phyloP scores from a whole-genome alignment of 495 filamentous ascomycete species.

The Aspergillus conjunctus region DNA sequence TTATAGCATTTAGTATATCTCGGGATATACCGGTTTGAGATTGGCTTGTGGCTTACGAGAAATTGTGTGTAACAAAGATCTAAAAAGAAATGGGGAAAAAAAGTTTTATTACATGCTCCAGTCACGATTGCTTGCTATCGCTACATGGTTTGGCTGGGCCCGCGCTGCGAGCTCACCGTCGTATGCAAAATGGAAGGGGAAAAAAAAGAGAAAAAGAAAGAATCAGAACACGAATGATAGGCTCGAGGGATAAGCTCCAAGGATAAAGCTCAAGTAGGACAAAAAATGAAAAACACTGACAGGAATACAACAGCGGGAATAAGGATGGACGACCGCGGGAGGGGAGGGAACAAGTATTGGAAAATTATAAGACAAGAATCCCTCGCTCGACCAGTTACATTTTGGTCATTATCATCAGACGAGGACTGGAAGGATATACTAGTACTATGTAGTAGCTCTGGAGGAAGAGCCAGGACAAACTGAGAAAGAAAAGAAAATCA shows the following conservation, averaged over 20 bases:
- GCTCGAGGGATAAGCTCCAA: too few relatives aligned
- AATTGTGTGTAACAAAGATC: too few relatives aligned
- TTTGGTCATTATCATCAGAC: not conserved
- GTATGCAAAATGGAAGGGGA: slow-evolving; percentile 8
- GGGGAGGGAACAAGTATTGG: not conserved
- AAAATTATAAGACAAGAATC: not conserved
- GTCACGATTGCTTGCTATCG: slow-evolving; percentile 18
- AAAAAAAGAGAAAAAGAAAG: slow-evolving; percentile 9
- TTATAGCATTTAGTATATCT: too few relatives aligned
- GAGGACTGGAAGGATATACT: not conserved
- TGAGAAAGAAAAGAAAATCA: slow-evolving; percentile 15
- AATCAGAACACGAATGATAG: slow-evolving; percentile 10
- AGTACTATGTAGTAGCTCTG: slow-evolving; percentile 2
- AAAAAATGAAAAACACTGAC: too few relatives aligned
- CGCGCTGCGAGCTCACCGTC: slow-evolving; percentile 21
- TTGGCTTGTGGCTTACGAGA: too few relatives aligned
- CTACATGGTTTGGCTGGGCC: slow-evolving; percentile 18
- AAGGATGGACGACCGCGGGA: not conserved
- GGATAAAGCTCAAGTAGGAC: too few relatives aligned
- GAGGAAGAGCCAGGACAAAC: not conserved
- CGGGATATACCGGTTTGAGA: too few relatives aligned
- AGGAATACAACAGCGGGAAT: not conserved
- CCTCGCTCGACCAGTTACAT: not conserved
- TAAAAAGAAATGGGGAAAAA: too few relatives aligned
- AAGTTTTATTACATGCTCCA: slow-evolving; percentile 19